phyloP scores from a whole-genome alignment of 257 asterid species.

The Fraxinus americana region DNA sequence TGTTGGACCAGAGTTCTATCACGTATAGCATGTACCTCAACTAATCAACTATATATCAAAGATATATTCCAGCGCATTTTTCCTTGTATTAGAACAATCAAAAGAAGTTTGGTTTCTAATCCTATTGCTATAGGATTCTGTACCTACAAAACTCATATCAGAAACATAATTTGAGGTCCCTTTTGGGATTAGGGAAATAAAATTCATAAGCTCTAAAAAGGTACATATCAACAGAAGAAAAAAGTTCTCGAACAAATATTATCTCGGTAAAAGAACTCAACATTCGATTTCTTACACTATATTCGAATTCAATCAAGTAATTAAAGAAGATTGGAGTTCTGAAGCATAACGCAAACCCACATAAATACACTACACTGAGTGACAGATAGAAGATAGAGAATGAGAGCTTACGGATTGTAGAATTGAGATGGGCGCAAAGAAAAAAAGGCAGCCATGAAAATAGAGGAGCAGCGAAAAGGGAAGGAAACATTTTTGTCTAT shows the following conservation, averaged over 20 bases:
- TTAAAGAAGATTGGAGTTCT: not conserved
- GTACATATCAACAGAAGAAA: not conserved
- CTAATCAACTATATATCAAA: not conserved
- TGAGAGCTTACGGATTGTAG: conserved; percentile 46
- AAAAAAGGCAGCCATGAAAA: conserved; percentile 54
- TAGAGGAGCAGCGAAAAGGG: conserved; percentile 21
- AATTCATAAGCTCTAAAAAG: not conserved
- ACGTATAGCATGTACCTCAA: not conserved
- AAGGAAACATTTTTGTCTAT: conserved; percentile 18
- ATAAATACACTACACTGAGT: not conserved
- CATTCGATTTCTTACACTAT: not conserved
- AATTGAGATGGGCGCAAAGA: conserved; percentile 42
- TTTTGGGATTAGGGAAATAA: not conserved
- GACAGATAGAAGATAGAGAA: not conserved
- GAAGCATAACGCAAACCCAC: not conserved
- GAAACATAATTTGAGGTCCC: not conserved
- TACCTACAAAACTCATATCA: not conserved
- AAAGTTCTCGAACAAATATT: not conserved
- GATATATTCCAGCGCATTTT: not conserved
- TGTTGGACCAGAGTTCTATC: not conserved
- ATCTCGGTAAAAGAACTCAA: not conserved
- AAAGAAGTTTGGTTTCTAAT: not conserved
- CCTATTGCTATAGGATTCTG: not conserved
- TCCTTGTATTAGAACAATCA: not conserved
- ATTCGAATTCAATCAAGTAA: not conserved